Conservation (phyloP, 495 filamentous ascomycete genomes). For the Astrocystis sublimbata region DNA sequence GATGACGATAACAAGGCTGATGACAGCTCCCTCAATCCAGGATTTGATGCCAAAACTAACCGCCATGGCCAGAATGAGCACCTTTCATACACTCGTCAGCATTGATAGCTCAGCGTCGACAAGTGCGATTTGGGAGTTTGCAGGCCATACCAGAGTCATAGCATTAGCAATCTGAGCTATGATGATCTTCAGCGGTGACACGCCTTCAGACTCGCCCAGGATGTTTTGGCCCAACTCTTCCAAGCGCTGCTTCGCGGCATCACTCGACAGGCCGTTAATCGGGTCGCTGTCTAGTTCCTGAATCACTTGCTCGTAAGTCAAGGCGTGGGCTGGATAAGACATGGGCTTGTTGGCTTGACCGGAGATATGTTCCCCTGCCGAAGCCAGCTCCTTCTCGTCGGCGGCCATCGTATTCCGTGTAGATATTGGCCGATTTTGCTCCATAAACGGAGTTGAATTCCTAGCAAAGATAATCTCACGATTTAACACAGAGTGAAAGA, state of each 20-base stretch:
- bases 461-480: background rate
- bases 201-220: slow-evolving; percentile 58
- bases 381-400: slow-evolving; percentile 2
- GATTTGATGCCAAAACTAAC: slow-evolving; percentile 68
- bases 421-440: background rate
- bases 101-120: slow-evolving; percentile 31
- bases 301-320: slow-evolving; percentile 55
- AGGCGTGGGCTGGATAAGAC: slow-evolving; percentile 64
- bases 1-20: slow-evolving; percentile 63
- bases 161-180: slow-evolving; percentile 57
- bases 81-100: slow-evolving; percentile 39
- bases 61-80: slow-evolving; percentile 73
- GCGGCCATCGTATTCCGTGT: background rate
- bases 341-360: slow-evolving; percentile 57
- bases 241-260: slow-evolving; percentile 57
- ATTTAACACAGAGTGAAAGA: background rate
- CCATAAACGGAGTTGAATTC: background rate
- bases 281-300: slow-evolving; percentile 59
- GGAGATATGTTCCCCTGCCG: slow-evolving; percentile 45
- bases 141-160: slow-evolving; percentile 52
- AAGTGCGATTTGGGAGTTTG: slow-evolving; percentile 28
- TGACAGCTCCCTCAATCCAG: slow-evolving; percentile 71
- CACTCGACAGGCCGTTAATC: slow-evolving; percentile 60
- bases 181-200: slow-evolving; percentile 71
- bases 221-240: slow-evolving; percentile 63